Conservation (phyloP, 441 rosid genomes). For the Pelargonium fulgidum region DNA sequence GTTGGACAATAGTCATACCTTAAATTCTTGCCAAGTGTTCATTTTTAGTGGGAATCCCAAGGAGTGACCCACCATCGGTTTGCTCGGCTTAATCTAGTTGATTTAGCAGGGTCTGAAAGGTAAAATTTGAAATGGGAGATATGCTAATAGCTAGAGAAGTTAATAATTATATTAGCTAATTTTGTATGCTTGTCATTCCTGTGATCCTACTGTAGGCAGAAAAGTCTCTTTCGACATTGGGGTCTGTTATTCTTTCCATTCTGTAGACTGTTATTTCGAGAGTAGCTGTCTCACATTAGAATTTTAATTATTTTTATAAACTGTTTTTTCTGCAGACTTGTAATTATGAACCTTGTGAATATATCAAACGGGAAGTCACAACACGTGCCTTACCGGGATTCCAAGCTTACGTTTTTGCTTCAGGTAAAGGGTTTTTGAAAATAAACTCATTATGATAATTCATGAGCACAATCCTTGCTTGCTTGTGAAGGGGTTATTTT, state of each 20-base stretch:
- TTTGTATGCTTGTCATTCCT: slow-evolving; percentile 5
- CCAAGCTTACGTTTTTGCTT: slow-evolving; percentile 96
- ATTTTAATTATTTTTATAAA: slow-evolving; percentile 3
- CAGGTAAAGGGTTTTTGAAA: slow-evolving; percentile 43
- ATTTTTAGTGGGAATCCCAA: slow-evolving; percentile 87
- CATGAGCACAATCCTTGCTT: background rate
- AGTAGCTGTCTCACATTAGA: slow-evolving; percentile 9
- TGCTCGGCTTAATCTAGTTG: slow-evolving; percentile 96
- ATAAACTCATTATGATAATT: background rate
- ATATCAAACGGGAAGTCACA: slow-evolving; percentile 91
- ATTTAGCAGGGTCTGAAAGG: slow-evolving; percentile 99
- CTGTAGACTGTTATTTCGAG: slow-evolving; percentile 3
- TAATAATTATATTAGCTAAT: background rate
- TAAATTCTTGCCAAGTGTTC: slow-evolving; percentile 11
- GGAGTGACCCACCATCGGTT: slow-evolving; percentile 94
- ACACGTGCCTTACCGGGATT: slow-evolving; percentile 96
- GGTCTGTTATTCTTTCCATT: slow-evolving; percentile 36
- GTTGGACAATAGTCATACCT: too few relatives aligned
- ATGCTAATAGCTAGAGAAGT: background rate
- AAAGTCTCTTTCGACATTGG: slow-evolving; percentile 95
- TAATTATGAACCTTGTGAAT: slow-evolving; percentile 94
- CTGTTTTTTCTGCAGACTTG: slow-evolving; percentile 55
- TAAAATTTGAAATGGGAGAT: slow-evolving; percentile 22
- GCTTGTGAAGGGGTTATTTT: background rate
- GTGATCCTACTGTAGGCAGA: slow-evolving; percentile 51